These are phyloP conservation scores for Xylaria sp. DNA, from an alignment of 2,329 filamentous ascomycete species.

Conservation along the genomic window DNA sequence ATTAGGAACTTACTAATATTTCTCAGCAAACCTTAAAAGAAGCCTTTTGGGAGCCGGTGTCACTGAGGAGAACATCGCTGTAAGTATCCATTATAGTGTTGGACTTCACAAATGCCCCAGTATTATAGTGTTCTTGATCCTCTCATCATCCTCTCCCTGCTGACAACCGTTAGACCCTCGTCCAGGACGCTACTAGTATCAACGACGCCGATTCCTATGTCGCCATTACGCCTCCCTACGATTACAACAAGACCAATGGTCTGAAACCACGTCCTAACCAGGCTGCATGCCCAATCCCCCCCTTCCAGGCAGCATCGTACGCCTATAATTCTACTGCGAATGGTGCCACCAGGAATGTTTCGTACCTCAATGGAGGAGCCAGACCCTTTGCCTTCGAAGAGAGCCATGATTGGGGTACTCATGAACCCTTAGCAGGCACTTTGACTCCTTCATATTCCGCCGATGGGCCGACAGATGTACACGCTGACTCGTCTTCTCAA, in stretches of 20 bases:
- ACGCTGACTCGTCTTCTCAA: conserved; percentile 30
- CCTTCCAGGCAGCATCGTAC: conserved; percentile 21
- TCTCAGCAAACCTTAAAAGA: conserved; percentile 57
- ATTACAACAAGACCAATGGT: conserved; percentile 27
- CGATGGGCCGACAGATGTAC: conserved; percentile 39
- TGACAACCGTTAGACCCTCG: conserved; percentile 39
- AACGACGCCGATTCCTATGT: conserved; percentile 28
- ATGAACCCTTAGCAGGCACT: conserved; percentile 36
- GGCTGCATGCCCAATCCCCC: neutral
- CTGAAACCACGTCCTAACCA: conserved; percentile 24
- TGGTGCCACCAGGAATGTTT: conserved; percentile 14
- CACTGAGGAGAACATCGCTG: conserved; percentile 58
- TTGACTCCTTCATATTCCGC: conserved; percentile 42
- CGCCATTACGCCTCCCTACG: conserved; percentile 24
- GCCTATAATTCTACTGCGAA: conserved; percentile 18
- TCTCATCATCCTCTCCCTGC: neutral
- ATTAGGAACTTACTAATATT: conserved; percentile 33
- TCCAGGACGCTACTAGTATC: conserved; percentile 35
- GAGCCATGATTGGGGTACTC: conserved; percentile 41
- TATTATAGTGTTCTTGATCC: conserved; percentile 33
- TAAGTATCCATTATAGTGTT: conserved; percentile 47
- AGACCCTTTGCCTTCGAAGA: conserved; percentile 27
- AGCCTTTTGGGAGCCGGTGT: conserved; percentile 64
- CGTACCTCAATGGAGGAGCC: conserved; percentile 24
- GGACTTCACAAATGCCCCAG: neutral